Conservation (phyloP, 2,329 filamentous ascomycete genomes). For the Gaeumannomyces sp. region DNA sequence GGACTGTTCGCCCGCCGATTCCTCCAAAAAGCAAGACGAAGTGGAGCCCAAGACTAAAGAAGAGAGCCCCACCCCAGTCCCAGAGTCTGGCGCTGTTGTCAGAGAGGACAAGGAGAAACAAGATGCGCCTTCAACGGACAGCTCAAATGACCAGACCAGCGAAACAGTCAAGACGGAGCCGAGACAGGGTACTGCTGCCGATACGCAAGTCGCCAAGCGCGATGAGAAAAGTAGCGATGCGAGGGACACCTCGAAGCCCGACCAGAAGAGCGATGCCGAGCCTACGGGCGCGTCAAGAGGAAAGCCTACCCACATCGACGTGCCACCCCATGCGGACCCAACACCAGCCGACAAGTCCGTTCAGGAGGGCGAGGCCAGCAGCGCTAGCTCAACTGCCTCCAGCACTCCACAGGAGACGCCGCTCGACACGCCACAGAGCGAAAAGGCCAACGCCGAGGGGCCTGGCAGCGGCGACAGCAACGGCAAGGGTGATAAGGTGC, state of each 20-base stretch:
- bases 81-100: neutral
- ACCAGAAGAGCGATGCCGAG: conserved; percentile 11
- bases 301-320: conserved; percentile 15
- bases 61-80: neutral
- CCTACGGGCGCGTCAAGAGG: neutral
- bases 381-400: conserved; percentile 16
- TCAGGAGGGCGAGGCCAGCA: neutral
- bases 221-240: conserved; percentile 14
- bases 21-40: conserved; percentile 10
- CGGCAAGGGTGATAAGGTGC: conserved; percentile 25
- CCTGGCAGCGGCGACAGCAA: conserved; percentile 16
- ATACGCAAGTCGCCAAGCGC: conserved; percentile 14
- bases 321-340: neutral
- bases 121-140: neutral
- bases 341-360: neutral
- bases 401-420: conserved; percentile 22
- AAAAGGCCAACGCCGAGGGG: conserved; percentile 11
- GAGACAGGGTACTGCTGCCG: neutral
- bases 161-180: neutral
- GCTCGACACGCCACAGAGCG: conserved; percentile 24
- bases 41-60: conserved; percentile 10
- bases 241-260: conserved; percentile 5
- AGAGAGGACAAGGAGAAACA: neutral
- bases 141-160: neutral
- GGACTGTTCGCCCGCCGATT: conserved; percentile 17